Conservation (phyloP, 192 early-diverging fungal genomes). For the Coemansia sp. region DNA sequence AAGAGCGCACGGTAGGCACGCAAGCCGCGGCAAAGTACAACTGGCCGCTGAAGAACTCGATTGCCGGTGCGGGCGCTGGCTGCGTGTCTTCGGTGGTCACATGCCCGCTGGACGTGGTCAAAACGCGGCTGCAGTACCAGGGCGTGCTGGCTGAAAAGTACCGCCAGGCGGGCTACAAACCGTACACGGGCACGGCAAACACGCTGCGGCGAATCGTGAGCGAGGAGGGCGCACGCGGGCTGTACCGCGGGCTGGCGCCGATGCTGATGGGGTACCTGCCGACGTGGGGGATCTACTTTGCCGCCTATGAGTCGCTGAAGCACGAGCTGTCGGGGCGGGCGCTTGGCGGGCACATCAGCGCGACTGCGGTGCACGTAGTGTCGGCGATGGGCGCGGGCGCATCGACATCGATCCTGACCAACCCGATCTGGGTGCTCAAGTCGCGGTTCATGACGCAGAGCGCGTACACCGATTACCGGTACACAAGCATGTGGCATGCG, state of each 20-base stretch:
- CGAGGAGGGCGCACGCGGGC: conserved; percentile 83
- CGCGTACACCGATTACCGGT: conserved; percentile 70
- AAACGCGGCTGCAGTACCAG: conserved; percentile 92
- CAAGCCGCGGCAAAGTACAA: not conserved
- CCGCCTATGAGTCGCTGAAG: conserved; percentile 83
- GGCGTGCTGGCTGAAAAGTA: conserved; percentile 30
- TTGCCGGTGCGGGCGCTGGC: conserved; percentile 82
- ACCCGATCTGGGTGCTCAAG: conserved; percentile 92
- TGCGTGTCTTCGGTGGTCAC: conserved; percentile 78
- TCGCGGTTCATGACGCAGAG: conserved; percentile 88
- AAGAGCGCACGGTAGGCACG: not conserved
- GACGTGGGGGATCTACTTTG: conserved; percentile 91
- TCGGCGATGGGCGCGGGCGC: conserved; percentile 86
- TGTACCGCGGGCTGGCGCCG: conserved; percentile 86
- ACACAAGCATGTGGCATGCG: conserved; percentile 79
- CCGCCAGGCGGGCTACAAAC: conserved; percentile 18
- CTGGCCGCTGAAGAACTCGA: conserved; percentile 62
- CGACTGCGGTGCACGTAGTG: conserved; percentile 69
- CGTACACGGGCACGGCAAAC: conserved; percentile 53
- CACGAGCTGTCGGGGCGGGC: conserved; percentile 18
- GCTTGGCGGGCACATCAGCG: conserved; percentile 1
- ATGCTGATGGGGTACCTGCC: conserved; percentile 89
- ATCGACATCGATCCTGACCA: conserved; percentile 72
- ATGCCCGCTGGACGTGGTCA: conserved; percentile 93
- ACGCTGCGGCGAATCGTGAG: conserved; percentile 69